Evolutionary conservation across 257 asterid genomes (phyloP), one percentile per base, ranked within the genome.

Genomic region (Nicotiana otophora): DNA sequence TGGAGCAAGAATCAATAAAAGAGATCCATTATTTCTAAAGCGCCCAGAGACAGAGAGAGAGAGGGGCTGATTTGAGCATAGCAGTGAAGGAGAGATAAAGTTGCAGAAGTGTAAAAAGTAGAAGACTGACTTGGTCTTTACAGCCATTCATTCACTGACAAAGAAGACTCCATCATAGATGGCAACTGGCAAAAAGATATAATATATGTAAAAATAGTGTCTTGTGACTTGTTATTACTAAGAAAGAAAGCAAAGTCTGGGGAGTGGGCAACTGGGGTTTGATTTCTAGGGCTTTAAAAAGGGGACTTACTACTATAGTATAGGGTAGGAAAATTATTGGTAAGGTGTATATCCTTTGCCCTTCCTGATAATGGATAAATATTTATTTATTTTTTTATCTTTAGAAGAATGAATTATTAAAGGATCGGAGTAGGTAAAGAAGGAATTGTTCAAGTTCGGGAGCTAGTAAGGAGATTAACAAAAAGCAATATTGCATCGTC

Each of bases 141-240:
- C 91, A 92, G 84, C 98, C 98, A 90, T 91, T 91, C 97, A 91
- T 87, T 93, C 90, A 92, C 94, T 93, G 97, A 91, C 93, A 91
- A 57, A 64, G 0, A 53, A 53, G 85, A 86, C 90, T 87, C 92
- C 93, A 85, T 87, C 84, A 91, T 84, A 83, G 90, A 83, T 69
- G 82, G 89, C 82, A 86, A 86, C 89, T 85, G 81, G 82, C 90
- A 85, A 87, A 86, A 89, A 86, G 34, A 31, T 31, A 42, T 42
- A 31, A 42, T 9, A 11, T 79, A 84, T 74, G 80, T 48, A 74
- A 48, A 46, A 74, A 15, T 74, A 74, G 60, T 42, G 58, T 70
- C 58, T 70, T 81, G 82, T 28, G 84, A 85, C 28, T 80, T 16
- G 64, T 65, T 46, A 14, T 65, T 46, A 19, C 76, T 46, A 42